Evolutionary conservation across 192 early-diverging fungal species (phyloP), one percentile per base, ranked within the genome.

Genomic region (Coemansia sp.): DNA sequence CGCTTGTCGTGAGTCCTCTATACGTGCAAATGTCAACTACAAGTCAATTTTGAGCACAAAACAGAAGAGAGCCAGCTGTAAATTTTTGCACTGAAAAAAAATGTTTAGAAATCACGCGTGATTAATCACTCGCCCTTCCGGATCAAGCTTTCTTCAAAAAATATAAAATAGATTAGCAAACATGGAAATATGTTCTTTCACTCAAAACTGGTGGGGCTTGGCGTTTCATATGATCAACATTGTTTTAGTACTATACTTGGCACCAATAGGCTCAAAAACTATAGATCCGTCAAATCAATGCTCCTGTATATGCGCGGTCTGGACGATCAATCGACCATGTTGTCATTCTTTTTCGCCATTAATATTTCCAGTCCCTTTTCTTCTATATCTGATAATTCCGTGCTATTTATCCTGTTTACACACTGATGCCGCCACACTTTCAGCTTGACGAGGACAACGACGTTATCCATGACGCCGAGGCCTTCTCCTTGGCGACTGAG

Each of bases 381-480:
- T 22, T n/a, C 7, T 32, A 5, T 10, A 26, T 22, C 8, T 56
- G 8, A 13, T n/a, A 18, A n/a, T 38, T 56, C 4, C 11, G 16
- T 53, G 4, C 29, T 29, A 16, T 55, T 55, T 32, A 16, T 32
- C 4, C n/a, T 23, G 19, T 54, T 18, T 54, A 5, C 32, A n/a
- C 29, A 37, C 35, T 19, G n/a, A 77, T 75, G 74, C 49, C 62
- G 23, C 53, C 74, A 4, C 67, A 62, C 16, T 74, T 77, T 48
- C 80, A 82, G 59, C 80, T 77, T 1, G 80, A 77, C 71, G 75
- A 82, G 38, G 75, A 77, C 59, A 65, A 65, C 38, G 71, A 72
- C 41, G 16, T n/a, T 12, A 11, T 12, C 9, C 54, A 65, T 57
- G 32, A 54, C 43, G 60, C 54, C 2, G 63, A 64, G 4, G 49